These are phyloP conservation scores for Coemansia guatemalensis DNA, from an alignment of 192 early-diverging fungal species.

Conservation along the genomic window DNA sequence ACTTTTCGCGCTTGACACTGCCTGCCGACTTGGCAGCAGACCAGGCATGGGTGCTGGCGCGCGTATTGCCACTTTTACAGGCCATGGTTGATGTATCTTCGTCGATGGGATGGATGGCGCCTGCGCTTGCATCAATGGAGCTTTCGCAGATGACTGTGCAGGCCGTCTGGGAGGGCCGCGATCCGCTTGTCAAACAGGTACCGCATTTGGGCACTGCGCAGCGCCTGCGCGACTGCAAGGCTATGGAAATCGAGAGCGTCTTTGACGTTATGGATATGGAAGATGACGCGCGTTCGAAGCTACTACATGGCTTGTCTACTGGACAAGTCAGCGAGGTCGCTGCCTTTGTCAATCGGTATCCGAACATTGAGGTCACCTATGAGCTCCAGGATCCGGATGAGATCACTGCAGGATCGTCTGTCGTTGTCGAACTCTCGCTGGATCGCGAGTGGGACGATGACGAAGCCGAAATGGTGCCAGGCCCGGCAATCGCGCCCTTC, in stretches of 20 bases:
- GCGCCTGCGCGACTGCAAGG: slow-evolving; percentile 16
- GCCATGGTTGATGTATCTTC: slow-evolving; percentile 94
- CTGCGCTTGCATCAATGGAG: slow-evolving; percentile 93
- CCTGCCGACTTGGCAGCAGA: slow-evolving; percentile 94
- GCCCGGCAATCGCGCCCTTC: slow-evolving; percentile 88
- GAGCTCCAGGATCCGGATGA: slow-evolving; percentile 65
- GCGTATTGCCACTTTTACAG: slow-evolving; percentile 83
- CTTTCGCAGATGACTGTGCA: slow-evolving; percentile 97
- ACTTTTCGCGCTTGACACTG: slow-evolving; percentile 86
- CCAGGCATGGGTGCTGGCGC: slow-evolving; percentile 65
- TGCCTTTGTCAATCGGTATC: slow-evolving; percentile 87
- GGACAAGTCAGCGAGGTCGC: slow-evolving; percentile 72
- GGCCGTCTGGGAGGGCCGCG: slow-evolving; percentile 93
- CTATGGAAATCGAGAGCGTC: slow-evolving; percentile 67
- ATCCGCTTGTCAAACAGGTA: slow-evolving; percentile 83
- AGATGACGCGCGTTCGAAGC: slow-evolving; percentile 71
- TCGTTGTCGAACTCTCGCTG: slow-evolving; percentile 67
- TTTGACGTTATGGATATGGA: slow-evolving; percentile 96
- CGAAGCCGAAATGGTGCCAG: slow-evolving; percentile 63
- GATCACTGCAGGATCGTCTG: slow-evolving; percentile 62
- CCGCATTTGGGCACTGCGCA: slow-evolving; percentile 68
- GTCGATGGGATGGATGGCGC: slow-evolving; percentile 85
- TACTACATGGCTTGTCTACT: slow-evolving; percentile 62
- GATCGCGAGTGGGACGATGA: slow-evolving; percentile 86
- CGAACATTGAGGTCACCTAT: slow-evolving; percentile 83